These are phyloP conservation scores for Candida arabinofermentans DNA, from an alignment of 805 yeast species.

Conservation along the genomic window DNA sequence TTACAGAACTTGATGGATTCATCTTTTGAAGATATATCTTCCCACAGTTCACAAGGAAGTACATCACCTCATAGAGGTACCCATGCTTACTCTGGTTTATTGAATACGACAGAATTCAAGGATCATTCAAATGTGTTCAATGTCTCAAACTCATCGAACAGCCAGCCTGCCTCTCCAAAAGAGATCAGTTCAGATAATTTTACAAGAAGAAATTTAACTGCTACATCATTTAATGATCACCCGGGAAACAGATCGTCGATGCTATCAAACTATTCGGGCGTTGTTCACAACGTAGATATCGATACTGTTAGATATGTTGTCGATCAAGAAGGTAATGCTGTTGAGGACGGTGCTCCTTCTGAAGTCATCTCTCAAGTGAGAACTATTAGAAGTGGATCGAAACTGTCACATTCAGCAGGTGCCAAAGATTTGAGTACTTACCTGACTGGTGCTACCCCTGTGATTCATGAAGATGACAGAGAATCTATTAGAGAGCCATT, in stretches of 20 bases:
- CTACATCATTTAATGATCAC: conserved; percentile 4
- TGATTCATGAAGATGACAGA: conserved; percentile 16
- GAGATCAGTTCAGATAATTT: background rate
- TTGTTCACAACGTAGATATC: conserved; percentile 34
- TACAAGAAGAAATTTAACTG: conserved; percentile 1
- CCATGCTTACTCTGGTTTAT: conserved; percentile 5
- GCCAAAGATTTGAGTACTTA: conserved; percentile 10
- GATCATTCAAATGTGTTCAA: background rate
- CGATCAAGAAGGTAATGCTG: conserved; percentile 15
- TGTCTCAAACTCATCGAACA: no score
- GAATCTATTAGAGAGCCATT: conserved; percentile 20
- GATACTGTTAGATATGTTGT: conserved; percentile 32
- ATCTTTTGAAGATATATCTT: background rate
- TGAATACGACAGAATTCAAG: background rate
- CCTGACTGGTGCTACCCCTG: conserved; percentile 14
- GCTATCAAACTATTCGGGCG: conserved; percentile 34
- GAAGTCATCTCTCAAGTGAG: conserved; percentile 18
- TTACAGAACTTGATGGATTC: background rate
- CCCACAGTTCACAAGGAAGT: background rate
- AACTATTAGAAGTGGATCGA: conserved; percentile 12
- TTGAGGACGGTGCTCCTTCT: conserved; percentile 8
- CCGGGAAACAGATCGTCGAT: conserved; percentile 28
- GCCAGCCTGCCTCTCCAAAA: background rate
- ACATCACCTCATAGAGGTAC: conserved; percentile 6
- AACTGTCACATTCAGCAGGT: conserved; percentile 12